Base-by-base conservation (phyloP, 140 eudicot species). In the Bidens hawaiensis region DNA sequence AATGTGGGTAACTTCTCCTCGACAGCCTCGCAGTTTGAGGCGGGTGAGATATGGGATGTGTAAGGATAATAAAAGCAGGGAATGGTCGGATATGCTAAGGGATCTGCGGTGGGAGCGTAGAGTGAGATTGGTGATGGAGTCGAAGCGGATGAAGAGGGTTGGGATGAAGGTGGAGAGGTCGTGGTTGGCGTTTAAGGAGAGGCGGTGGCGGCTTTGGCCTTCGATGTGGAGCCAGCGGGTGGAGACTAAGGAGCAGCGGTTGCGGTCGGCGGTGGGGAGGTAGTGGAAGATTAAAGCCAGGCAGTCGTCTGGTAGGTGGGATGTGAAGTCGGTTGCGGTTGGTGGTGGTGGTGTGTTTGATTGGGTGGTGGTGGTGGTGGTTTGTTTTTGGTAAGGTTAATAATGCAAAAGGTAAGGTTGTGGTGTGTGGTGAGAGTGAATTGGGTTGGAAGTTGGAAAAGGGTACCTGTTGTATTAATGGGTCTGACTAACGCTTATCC, bases 1-100 rank as follows among this genome's bases (percentile, higher is more conserved):
- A 18, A 59, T 7, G 12, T 75, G 75, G 0, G 79, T 75, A 3
- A 75, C 15, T 52, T 68, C n/a, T n/a, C n/a, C 79, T 2, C 75
- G 75, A 48, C 79, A 75, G 13, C 75, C 66, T 6, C 79, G 79
- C 15, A 75, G 65, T 64, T 61, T 75, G 43, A 75, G 69, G 31
- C 79, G 70, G 47, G 50, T 41, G 58, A 75, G 75, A 24, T 61
- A 50, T 60, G 49, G 67, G 65, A 54, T 59, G 50, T 57, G 67
- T 1, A 46, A 11, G 8, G 70, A 64, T 47, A 64, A 47, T 5
- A 64, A 33, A 3, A 47, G 47, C 33, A 64, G n/a, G 0, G 60
- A 59, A 17, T 64, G 47, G 28, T 64, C 70, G 6, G 34, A n/a
- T 27, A 63, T 26, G 11, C 68, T 63, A 17, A 63, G 28, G 42